Conservation (phyloP, 1,139 yeast species). For the Saccharomycopsis hybrid region DNA sequence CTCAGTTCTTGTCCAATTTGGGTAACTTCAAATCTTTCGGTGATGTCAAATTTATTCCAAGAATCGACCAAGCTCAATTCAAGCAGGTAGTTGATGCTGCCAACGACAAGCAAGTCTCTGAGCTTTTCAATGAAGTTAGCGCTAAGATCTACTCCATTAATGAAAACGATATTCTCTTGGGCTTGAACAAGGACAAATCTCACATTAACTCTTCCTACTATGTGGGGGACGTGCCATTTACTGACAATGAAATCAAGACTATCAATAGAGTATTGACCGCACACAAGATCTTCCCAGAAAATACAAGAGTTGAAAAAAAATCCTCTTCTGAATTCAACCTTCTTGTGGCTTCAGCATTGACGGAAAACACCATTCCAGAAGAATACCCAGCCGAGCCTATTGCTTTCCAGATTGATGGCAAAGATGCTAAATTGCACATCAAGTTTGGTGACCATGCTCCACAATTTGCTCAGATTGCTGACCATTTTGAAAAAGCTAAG, state of each 20-base stretch:
- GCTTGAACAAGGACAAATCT: conserved; percentile 47
- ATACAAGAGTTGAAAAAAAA: conserved; percentile 61
- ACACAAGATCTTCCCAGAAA: conserved; percentile 71
- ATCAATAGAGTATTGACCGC: conserved; percentile 58
- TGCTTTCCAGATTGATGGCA: conserved; percentile 32
- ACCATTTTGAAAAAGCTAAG: conserved; percentile 50
- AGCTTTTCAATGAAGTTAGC: conserved; percentile 40
- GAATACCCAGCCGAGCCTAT: conserved; percentile 36
- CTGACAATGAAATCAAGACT: conserved; percentile 57
- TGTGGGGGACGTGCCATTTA: conserved; percentile 37
- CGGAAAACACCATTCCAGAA: conserved; percentile 34
- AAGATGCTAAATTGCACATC: conserved; percentile 38
- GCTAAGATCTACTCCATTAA: conserved; percentile 47
- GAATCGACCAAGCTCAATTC: conserved; percentile 43
- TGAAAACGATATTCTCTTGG: conserved; percentile 47
- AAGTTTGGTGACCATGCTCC: conserved; percentile 69
- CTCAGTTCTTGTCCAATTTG: conserved; percentile 72
- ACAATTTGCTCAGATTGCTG: conserved; percentile 57
- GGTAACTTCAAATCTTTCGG: conserved; percentile 91
- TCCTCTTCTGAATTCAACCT: conserved; percentile 42
- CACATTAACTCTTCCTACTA: conserved; percentile 59
- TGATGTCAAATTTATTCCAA: conserved; percentile 77
- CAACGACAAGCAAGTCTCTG: conserved; percentile 32
- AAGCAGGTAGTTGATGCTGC: conserved; percentile 35
- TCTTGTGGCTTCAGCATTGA: conserved; percentile 54